Evolutionary conservation across 2,329 filamentous ascomycete species (phyloP), one percentile per base, ranked within the genome.

Genomic region (Ceratocystis cacaofunesta): DNA sequence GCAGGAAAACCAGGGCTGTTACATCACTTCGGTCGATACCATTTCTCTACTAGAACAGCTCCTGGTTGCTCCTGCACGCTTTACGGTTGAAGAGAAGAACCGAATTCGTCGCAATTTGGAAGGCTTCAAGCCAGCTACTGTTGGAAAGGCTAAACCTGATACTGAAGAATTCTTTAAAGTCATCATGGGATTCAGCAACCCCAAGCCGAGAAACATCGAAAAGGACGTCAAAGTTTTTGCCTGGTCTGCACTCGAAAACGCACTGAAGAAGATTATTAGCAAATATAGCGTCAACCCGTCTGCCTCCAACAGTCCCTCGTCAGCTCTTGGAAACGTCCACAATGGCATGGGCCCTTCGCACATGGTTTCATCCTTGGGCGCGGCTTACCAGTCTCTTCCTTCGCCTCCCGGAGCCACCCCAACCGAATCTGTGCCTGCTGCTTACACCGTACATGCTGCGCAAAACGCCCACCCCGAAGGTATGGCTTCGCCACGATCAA

Each of bases 221-320:
- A 99, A 99, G 78, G 92, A 97, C 72, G 92, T 99, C 73, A 99
- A 99, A 77, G 94, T 97, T 12, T 99, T 97, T 72, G 88, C 91
- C 3, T 99, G 94, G 94, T 94, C 91, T 75, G 90, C 94, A 68
- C 80, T 99, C 57, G 83, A 84, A 61, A 83, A 85, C 68, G 92
- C 94, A 0, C 81, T 99, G 69, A 95, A 95, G 82, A 99, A 99
- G 80, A 97, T 99, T 72, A 95, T 99, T 73, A 87, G 90, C 72
- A 99, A 99, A 87, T 99, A 97, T 74, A 82, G 79, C 71, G 79
- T 79, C n/a, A 79, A 74, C 68, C 78, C 78, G 1, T 75, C 74
- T 68, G 75, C 74, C 68, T 74, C 75, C 69, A 73, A 73, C 2
- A 67, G 76, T 46, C 72, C 75, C 0, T 73, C 75, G 0, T 70